Percentiles rank a stretch among this genome's conserved stretches.
Conservation (phyloP, 164 flowering plant species). For the Akebia trifoliata region DNA sequence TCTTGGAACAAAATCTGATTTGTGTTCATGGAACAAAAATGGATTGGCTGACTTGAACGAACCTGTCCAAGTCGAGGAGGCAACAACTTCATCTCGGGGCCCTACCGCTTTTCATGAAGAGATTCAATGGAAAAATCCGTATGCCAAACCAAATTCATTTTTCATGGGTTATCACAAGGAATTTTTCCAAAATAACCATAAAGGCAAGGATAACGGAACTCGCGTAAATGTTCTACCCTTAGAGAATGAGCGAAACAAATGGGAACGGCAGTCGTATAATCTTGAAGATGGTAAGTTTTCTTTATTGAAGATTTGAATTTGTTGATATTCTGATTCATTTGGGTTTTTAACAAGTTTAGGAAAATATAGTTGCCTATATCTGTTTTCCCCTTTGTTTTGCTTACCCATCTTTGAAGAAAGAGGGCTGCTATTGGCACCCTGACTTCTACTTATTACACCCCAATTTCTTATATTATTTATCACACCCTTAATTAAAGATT, state of each 20-base stretch:
- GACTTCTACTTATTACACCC: too few relatives aligned
- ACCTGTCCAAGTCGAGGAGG: conserved; percentile 59
- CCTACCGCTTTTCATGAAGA: conserved; percentile 16
- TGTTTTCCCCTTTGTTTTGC: too few relatives aligned
- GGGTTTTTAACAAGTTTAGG: too few relatives aligned
- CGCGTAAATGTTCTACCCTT: conserved; percentile 11
- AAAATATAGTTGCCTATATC: too few relatives aligned
- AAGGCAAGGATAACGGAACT: conserved; percentile 15
- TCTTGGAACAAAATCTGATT: conserved; percentile 27
- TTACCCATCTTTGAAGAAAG: too few relatives aligned
- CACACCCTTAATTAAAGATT: too few relatives aligned
- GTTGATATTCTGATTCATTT: too few relatives aligned
- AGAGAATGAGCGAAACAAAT: conserved; percentile 21
- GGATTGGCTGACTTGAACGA: conserved; percentile 73
- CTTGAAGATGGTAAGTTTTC: conserved; percentile 32
- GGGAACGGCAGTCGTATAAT: conserved; percentile 21
- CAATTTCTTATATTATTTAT: too few relatives aligned
- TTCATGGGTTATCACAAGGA: conserved; percentile 17
- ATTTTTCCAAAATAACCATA: conserved; percentile 19
- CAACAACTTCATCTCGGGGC: conserved; percentile 27
- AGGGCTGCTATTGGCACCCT: too few relatives aligned
- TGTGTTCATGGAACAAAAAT: conserved; percentile 17
- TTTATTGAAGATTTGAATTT: too few relatives aligned
- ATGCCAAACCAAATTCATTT: conserved; percentile 22
- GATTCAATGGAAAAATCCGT: conserved; percentile 17